Evolutionary conservation across 352 stramenopile species (phyloP), one percentile per base, ranked within the genome.

Genomic region (Phytophthora melonis): DNA sequence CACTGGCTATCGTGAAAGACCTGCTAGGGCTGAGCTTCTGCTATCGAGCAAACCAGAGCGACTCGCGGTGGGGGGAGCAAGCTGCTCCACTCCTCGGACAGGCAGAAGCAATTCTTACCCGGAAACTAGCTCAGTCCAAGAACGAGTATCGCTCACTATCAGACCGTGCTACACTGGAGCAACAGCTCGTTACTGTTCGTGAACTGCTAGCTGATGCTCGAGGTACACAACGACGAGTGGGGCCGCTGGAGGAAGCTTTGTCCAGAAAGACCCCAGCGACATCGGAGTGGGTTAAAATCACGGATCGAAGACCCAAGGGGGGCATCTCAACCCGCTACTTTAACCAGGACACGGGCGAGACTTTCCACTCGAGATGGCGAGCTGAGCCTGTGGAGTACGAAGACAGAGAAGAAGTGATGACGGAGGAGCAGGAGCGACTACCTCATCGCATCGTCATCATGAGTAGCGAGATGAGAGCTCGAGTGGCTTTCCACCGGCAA

Each of bases 291-390:
- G 74, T 89, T 21, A 84, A 81, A 45, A 72, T 90, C 3, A 54
- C 58, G 13, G 75, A 53, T 9, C 23, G 61, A 16, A 49, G 34
- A 4, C 10, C 32, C n/a, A 67, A 9, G 27, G 67, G 58, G 10
- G 36, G 13, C 23, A 39, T 58, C 6, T 58, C 23, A 47, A 60
- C 32, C 7, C 67, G 78, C 47, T 94, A 82, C 67, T 84, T 93
- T 56, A 93, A 93, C 41, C 78, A 92, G 58, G 86, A 93, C 52
- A 93, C 86, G 0, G 84, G 82, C 1, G 77, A 88, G 67, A 63
- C 74, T 54, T 72, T 23, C 21, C 9, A 50, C 14, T 67, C 49
- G 27, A 69, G 67, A 9, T 65, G 64, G 39, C 21, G 68, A n/a
- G 36, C 55, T 3, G 72, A 84, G 43, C 87, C 88, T 0, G 72